phyloP scores from a whole-genome alignment of 352 stramenopile genomes.

The Globisporangium mamillatum region DNA sequence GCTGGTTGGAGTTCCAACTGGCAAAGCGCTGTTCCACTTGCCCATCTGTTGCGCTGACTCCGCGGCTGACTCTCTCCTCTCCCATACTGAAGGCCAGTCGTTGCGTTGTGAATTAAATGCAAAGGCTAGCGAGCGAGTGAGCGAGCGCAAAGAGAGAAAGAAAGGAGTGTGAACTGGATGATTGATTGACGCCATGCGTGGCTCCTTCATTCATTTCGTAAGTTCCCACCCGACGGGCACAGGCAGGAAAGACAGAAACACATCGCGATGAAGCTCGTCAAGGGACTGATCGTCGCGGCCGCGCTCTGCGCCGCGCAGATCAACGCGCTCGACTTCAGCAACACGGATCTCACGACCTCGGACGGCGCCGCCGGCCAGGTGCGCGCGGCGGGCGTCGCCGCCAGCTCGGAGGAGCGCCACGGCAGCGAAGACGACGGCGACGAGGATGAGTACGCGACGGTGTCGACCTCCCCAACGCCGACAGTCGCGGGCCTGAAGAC shows the following conservation, averaged over 20 bases:
- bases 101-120: not conserved
- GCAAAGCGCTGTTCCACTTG: not conserved
- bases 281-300: conserved; percentile 51
- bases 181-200: not conserved
- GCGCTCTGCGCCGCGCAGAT: conserved; percentile 50
- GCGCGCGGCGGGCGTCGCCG: conserved; percentile 16
- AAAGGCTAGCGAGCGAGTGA: not conserved
- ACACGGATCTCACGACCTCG: conserved; percentile 17
- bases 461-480: conserved; percentile 10
- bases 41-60: conserved; percentile 17
- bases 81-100: conserved; percentile 16
- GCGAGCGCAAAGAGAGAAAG: not conserved
- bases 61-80: conserved; percentile 14
- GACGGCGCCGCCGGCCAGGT: conserved; percentile 20
- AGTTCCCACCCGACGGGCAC: conserved; percentile 2
- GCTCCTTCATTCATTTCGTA: conserved; percentile 16
- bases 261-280: conserved; percentile 33
- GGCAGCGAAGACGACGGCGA: conserved; percentile 1
- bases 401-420: conserved; percentile 12
- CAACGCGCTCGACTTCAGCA: conserved; percentile 50
- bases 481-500: conserved; percentile 6
- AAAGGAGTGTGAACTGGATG: not conserved
- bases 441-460: conserved; percentile 4
- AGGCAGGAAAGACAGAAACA: conserved; percentile 5
- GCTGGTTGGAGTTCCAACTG: conserved; percentile 11